Conservation (phyloP, 1,284 basidiomycete species). For the Malassezia obtusa region DNA sequence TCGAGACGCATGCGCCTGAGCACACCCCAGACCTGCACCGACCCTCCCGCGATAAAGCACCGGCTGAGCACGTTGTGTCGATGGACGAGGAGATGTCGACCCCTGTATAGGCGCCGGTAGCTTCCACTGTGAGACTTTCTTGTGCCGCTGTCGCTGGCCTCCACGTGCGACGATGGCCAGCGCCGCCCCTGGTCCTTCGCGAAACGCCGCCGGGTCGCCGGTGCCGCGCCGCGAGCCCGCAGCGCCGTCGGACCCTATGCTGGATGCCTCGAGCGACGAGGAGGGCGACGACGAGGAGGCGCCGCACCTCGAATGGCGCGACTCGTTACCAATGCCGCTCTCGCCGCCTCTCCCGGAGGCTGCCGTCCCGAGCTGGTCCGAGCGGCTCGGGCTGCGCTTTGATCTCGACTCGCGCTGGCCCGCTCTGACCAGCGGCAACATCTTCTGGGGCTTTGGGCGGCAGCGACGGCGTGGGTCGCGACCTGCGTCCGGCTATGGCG, state of each 20-base stretch:
- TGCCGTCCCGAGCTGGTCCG: too few relatives aligned
- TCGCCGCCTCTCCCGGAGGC: background rate
- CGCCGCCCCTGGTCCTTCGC: too few relatives aligned
- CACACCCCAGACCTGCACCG: background rate
- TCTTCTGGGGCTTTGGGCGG: conserved; percentile 15
- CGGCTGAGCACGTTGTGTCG: background rate
- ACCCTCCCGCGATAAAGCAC: background rate
- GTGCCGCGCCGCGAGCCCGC: too few relatives aligned
- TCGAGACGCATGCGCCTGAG: background rate
- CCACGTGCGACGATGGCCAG: background rate
- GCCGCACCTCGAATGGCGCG: background rate
- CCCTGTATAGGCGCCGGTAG: background rate
- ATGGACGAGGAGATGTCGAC: background rate
- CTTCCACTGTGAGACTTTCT: background rate
- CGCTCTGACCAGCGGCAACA: background rate
- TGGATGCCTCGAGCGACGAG: background rate
- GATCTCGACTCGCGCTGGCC: background rate
- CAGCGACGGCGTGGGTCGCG: background rate
- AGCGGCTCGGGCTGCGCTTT: background rate
- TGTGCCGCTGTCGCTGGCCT: background rate
- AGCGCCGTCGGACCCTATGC: background rate
- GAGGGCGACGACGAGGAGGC: background rate
- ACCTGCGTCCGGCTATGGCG: background rate
- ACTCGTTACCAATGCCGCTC: background rate
- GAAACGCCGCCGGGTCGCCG: too few relatives aligned